Base-by-base conservation (phyloP, 768 basidiomycete species). In the Thelephora ganbajun region DNA sequence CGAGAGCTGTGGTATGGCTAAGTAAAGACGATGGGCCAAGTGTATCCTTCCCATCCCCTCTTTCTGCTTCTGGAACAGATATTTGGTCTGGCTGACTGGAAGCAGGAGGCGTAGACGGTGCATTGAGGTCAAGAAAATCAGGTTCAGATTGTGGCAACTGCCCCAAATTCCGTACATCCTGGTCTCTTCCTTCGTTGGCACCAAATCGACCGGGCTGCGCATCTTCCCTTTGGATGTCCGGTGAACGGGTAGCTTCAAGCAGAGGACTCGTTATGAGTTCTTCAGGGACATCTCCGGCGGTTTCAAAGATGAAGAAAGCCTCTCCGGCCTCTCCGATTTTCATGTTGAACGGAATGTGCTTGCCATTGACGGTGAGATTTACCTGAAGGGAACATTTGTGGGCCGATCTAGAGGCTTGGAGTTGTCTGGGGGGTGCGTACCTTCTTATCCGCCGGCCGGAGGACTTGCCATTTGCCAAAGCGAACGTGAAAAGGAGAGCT, bases 321-420 rank as follows among this genome's bases (percentile, higher is more conserved):
- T 99, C 96, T 4, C 96, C 96, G 1, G 96, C 91, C 50, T 98
- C 96, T 35, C 92, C 93, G 51, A 98, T 91, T 71, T 99, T 98
- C 96, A 99, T 99, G 63, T 74, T 75, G 63, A 88, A 98, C 0
- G 94, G 94, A 48, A 92, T 83, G 39, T 74, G 72, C 55, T 79
- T 70, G 35, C 85, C 88, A 65, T 96, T 93, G 57, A 98, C 80
- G 45, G 77, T 76, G 33, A 98, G 77, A 52, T 81, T 87, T 53
- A 98, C 94, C 89, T 92, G 53, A 34, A 48, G 18, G 5, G 14
- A 26, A 41, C 6, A 19, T 14, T 6, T 3, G 46, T 11, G 6
- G 26, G 39, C 41, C 6, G 18, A 33, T 13, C 22, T 11, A 5
- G 26, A 19, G 54, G 26, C 26, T 30, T 30, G 26, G 26, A 9